phyloP scores from a whole-genome alignment of 2,329 filamentous ascomycete genomes.

The Zymoseptoria brevis region DNA sequence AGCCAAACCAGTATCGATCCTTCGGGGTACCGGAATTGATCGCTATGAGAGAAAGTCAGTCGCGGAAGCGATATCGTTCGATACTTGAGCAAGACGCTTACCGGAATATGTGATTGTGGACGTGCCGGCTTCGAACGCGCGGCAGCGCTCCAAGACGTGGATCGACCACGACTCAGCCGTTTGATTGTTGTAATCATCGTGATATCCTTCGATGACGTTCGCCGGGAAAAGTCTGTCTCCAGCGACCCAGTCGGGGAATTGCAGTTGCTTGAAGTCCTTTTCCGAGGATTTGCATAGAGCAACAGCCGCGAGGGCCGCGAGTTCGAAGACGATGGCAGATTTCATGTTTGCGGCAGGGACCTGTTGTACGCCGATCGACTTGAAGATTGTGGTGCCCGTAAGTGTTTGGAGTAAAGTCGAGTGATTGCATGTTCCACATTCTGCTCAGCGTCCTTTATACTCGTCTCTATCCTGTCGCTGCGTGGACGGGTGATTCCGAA shows the following conservation, averaged over 20 bases:
- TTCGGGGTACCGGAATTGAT: not conserved
- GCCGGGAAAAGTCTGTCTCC: not conserved
- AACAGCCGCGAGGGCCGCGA: not conserved
- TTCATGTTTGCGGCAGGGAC: not conserved
- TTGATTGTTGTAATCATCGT: not conserved
- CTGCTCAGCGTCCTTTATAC: not conserved
- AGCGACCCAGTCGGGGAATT: not conserved
- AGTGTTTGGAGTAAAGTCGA: not conserved
- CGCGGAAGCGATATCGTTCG: not conserved
- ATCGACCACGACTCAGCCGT: not conserved
- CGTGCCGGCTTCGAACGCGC: not conserved
- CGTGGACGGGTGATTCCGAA: not conserved
- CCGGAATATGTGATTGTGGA: not conserved
- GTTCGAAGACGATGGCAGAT: not conserved
- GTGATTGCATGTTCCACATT: not conserved
- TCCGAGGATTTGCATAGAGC: not conserved
- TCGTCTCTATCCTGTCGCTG: not conserved
- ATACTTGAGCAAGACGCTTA: not conserved
- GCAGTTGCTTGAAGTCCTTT: not conserved
- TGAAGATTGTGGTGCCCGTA: too few species aligned
- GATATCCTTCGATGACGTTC: not conserved
- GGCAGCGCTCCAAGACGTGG: not conserved
- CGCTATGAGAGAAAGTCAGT: not conserved
- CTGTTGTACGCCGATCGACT: too few species aligned
- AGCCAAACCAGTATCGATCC: not conserved